Base-by-base conservation (phyloP, 2,329 filamentous ascomycete species). In the Pleurostoma richardsiae region DNA sequence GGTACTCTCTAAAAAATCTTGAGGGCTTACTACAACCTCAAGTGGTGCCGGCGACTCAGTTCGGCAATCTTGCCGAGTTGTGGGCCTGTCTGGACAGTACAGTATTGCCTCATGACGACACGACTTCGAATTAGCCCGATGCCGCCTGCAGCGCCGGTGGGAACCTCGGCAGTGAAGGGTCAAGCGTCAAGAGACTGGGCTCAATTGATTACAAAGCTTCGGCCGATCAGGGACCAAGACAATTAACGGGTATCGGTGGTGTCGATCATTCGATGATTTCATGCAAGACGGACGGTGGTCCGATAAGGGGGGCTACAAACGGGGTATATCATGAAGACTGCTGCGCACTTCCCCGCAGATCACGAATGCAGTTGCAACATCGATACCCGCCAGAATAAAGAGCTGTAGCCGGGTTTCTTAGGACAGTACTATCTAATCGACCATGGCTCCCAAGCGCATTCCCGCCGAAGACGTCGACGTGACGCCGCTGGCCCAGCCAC, bases 401-500 rank as follows among this genome's bases (percentile, higher is more conserved):
- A 19, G 19, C 19, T 19, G 19, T 19, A 19, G 19, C 19, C 19
- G 19, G 19, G 19, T 19, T 19, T 19, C 19, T 19, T 36, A 36
- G 8, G 8, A n/a, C 8, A 36, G n/a, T 36, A 8, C 2, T 8
- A 36, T 8, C 8, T 36, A 8, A n/a, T 36, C 40, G 4, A 51
- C 10, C 1, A 51, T 51, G 49, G 42, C 47, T 5, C 44, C 49
- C 3, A 2, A 40, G 36, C 49, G 49, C 30, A 49, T 49, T n/a
- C 41, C 45, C n/a, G 41, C 48, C 29, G 45, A 50, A 26, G 43
- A 50, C 10, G 57, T 48, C 11, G 59, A 62, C 48, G 56, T 62
- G 7, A 49, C 59, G 7, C 62, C 63, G 5, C 60, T 80, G 19
- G 72, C 62, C 10, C 53, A 69, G 53, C 73, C 76, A 7, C 64